Evolutionary conservation across 1,139 yeast genomes (phyloP), one percentile per base, ranked within the genome.

Genomic region (Pichia terricola): DNA sequence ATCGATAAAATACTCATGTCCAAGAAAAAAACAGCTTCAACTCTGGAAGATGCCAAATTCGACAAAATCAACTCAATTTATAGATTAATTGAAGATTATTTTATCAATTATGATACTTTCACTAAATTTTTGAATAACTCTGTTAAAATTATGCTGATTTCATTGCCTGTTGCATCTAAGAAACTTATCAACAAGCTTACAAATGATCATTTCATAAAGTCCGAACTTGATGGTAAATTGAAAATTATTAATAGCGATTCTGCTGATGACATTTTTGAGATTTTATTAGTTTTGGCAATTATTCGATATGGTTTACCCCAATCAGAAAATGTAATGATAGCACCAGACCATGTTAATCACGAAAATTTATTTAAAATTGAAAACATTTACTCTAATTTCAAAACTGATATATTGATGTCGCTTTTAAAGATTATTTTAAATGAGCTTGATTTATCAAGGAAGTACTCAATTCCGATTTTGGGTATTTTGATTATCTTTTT

Each of bases 371-470:
- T 49, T 10, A 26, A 35, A 4, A 34, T 35, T 22, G 46, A 48
- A 37, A 46, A 38, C 6, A 41, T 43, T 35, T 9, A 37, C 10
- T 35, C 49, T 7, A 53, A 49, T 40, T 43, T 45, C 37, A 41
- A 50, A n/a, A 49, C 54, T 26, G 56, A 55, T 40, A 28, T 55
- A 28, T 37, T 55, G n/a, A 44, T 45, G n/a, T 46, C 50, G n/a
- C 52, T 50, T 40, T 32, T 51, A 4, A 45, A 44, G 16, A 41
- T 43, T 6, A 46, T 57, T 5, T 34, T 57, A 27, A 41, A 46
- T 25, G 54, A 53, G 38, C 50, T 53, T 8, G 49, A 50, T 32
- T 36, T 45, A 25, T 35, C 47, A 6, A 38, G 42, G 6, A 48
- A 49, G 7, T 41, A 41, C 35, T 50, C 49, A n/a, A 45, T 58